Percentiles rank a stretch among this genome's conserved stretches.
These are phyloP conservation scores for Leccinum imitatum DNA, from an alignment of 768 basidiomycete genomes.

Conservation along the genomic window DNA sequence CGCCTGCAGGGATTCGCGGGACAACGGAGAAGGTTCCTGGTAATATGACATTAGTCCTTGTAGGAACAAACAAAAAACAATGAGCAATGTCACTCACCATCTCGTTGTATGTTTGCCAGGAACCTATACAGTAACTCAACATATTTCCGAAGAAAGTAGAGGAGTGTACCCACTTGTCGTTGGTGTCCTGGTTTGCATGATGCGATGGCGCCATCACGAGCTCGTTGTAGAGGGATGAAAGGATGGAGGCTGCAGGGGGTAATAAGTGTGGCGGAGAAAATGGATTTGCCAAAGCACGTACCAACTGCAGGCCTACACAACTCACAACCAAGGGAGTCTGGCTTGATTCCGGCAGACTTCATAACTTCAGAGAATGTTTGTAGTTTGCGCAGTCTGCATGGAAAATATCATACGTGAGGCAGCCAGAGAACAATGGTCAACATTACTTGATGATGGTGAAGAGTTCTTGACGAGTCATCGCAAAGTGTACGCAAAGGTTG, in stretches of 20 bases:
- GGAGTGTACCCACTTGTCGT: conserved; percentile 42
- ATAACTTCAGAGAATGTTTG: conserved; percentile 56
- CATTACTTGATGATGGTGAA: conserved; percentile 56
- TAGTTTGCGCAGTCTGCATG: conserved; percentile 53
- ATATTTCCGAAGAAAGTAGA: background rate
- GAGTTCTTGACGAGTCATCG: conserved; percentile 62
- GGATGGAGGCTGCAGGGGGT: conserved; percentile 32
- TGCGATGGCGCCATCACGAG: conserved; percentile 61
- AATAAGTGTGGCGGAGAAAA: background rate
- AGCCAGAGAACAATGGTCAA: background rate
- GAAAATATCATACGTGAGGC: background rate
- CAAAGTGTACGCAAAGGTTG: conserved; percentile 65
- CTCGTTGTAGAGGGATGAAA: conserved; percentile 59
- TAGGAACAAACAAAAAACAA: background rate
- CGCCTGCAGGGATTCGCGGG: conserved; percentile 70
- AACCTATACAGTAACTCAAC: conserved; percentile 33
- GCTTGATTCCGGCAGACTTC: conserved; percentile 44
- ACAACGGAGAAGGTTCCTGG: conserved; percentile 66
- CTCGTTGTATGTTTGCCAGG: conserved; percentile 71
- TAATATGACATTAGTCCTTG: background rate
- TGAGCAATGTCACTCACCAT: conserved; percentile 36
- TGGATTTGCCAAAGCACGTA: conserved; percentile 13
- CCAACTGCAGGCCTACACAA: conserved; percentile 70
- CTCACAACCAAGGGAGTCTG: conserved; percentile 63
- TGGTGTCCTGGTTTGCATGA: conserved; percentile 71